A percentile compares a stretch with the other conserved stretches of the same genome.
Conservation (phyloP, 148 eudicot species). For the Dianthus caryophyllus region DNA sequence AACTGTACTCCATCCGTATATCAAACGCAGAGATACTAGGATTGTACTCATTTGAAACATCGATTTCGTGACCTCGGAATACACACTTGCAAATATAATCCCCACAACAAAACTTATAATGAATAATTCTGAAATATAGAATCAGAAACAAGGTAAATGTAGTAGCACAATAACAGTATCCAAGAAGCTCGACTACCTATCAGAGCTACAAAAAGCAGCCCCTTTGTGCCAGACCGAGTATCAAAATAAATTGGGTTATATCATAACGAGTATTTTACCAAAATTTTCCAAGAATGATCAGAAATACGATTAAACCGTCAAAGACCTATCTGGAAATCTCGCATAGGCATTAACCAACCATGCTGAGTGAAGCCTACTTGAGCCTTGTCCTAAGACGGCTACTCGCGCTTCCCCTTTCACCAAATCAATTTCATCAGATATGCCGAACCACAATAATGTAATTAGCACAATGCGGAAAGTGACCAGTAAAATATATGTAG, state of each 20-base stretch:
- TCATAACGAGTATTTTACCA: neutral
- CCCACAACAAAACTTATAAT: neutral
- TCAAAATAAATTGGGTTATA: neutral
- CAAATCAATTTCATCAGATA: neutral
- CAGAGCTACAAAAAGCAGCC: neutral
- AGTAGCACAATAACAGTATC: neutral
- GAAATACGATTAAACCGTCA: neutral
- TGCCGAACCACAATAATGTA: conserved; percentile 1
- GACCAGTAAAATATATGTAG: neutral
- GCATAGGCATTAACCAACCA: neutral
- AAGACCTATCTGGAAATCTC: conserved; percentile 17
- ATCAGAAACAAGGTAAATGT: no score
- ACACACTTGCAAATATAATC: no score
- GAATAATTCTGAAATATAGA: no score
- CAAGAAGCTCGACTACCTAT: neutral
- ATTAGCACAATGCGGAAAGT: neutral
- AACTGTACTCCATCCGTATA: no score
- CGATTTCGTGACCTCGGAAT: neutral
- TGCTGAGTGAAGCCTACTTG: conserved; percentile 10
- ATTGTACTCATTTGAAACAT: no score
- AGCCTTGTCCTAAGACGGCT: neutral
- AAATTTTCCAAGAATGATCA: conserved; percentile 19
- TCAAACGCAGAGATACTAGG: no score
- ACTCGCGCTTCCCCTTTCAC: neutral
- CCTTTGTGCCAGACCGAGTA: neutral